Base-by-base conservation (phyloP, 2,329 filamentous ascomycete species). In the Fusarium hostae region DNA sequence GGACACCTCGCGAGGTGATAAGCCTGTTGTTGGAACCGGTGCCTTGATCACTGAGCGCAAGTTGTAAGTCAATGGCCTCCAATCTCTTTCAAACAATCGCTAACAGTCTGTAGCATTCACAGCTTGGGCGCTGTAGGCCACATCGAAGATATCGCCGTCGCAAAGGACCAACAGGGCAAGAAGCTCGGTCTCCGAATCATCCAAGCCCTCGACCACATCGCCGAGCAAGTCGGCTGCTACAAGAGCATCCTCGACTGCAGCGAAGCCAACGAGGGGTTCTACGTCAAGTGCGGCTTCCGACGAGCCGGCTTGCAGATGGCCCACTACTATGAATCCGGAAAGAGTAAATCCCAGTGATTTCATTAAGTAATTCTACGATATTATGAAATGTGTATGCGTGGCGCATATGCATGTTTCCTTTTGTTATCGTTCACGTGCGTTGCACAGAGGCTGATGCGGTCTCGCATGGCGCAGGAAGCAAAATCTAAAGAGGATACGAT, bases 161-260 rank as follows among this genome's bases (percentile, higher is more conserved):
- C 93, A 72, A 94, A 95, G 83, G 93, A 97, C 77, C 94, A 98
- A 84, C 96, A 98, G 83, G 96, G 96, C 75, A 98, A 98, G 89
- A 98, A 97, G 84, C 87, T 98, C 45, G 96, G 96, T 8, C 85
- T 98, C 78, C 89, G 94, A 74, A 92, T 98, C 74, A 98, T 98
- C 77, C 94, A 98, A 84, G 94, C 95, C 11, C 87, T 99, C 79
- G 95, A 98, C 82, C 92, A 88, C 79, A 91, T 98, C 66, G 94
- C 95, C 60, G 90, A 94, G 80, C 89, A 94, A 80, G 91, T 96
- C 63, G 96, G 95, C 60, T 98, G 95, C 84, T 98, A 98, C 84
- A 98, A 96, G 91, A 94, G 91, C 73, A 98, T 99, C 75, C 88
- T 98, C 72, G 95, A 98, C 82, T 99, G 96, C 86, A 97, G 93